These are phyloP conservation scores for Aspergillus sclerotialis DNA, from an alignment of 2,329 filamentous ascomycete species.

Conservation along the genomic window DNA sequence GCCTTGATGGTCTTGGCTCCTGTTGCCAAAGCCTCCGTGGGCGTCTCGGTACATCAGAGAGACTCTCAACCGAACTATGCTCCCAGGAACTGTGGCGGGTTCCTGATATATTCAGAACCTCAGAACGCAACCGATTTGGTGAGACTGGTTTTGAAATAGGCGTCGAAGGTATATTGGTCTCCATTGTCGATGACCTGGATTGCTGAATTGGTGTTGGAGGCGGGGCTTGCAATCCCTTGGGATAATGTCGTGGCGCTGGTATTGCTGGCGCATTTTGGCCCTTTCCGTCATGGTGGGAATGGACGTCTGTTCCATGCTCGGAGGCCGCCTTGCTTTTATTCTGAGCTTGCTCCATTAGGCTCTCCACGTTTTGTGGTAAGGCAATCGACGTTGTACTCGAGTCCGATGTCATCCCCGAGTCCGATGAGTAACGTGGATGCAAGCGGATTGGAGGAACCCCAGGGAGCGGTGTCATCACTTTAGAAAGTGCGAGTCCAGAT, in stretches of 20 bases:
- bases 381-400: conserved; percentile 56
- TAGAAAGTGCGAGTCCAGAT: conserved; percentile 53
- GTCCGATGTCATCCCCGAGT: conserved; percentile 55
- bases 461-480: conserved; percentile 39
- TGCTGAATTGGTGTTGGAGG: neutral
- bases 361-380: conserved; percentile 63
- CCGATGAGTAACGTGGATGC: conserved; percentile 57
- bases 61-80: neutral
- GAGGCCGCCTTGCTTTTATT: too few relatives aligned
- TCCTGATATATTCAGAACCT: neutral
- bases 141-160: too few relatives aligned
- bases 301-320: too few relatives aligned
- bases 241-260: too few relatives aligned
- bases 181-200: neutral
- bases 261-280: too few relatives aligned
- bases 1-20: neutral
- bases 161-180: too few relatives aligned
- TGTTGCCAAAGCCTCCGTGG: neutral
- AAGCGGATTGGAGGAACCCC: conserved; percentile 42
- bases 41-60: neutral
- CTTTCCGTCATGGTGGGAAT: too few relatives aligned
- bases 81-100: neutral
- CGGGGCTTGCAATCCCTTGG: neutral
- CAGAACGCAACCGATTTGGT: neutral
- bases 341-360: conserved; percentile 78